Evolutionary conservation across 2,329 filamentous ascomycete genomes (phyloP), one percentile per base, ranked within the genome.

Genomic region (Penicillium sp.): DNA sequence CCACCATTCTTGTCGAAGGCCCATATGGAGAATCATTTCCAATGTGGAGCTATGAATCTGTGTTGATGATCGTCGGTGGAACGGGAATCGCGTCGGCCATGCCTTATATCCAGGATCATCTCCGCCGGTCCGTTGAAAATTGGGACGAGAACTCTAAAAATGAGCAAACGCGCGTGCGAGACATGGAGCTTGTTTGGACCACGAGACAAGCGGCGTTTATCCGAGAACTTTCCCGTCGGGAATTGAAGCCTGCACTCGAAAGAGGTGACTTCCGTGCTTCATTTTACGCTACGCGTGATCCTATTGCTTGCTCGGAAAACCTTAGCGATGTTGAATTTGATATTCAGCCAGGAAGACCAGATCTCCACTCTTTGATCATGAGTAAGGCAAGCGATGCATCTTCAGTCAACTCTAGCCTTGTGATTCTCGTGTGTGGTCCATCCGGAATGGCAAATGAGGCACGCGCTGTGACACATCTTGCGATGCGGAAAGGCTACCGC

Each of bases 11-110:
- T 3, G 62, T 81, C 9, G 79, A 82, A 64, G 79, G 80, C 0
- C 79, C 79, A 0, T 81, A 81, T 53, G 79, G 79, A 4, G 67
- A 75, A 29, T 64, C 65, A 4, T 67, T 72, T 6, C 74, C 76
- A 1, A 61, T 81, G 0, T 72, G 71, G 49, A 66, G 62, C 5
- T 81, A 76, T 58, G 71, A 85, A 53, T 82, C 84, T 7, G 66
- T 74, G 3, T 67, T 85, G 14, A 79, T 83, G 0, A 65, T 83
- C 8, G 80, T 72, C 4, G 67, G 66, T 26, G 67, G 68, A 7
- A 69, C 61, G 4, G 64, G 67, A 13, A 58, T 62, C 7, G 60
- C 62, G 72, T 80, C 51, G 72, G 85, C 59, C 70, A 82, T 53
- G 71, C 82, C 73, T 2, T 74, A 74, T 46, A 65, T 75, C 35